Percentiles rank a stretch among this genome's conserved stretches.
Evolutionary conservation across 192 early-diverging fungal species (phyloP).

Genomic region (Gryganskiella cystojenkinii): DNA sequence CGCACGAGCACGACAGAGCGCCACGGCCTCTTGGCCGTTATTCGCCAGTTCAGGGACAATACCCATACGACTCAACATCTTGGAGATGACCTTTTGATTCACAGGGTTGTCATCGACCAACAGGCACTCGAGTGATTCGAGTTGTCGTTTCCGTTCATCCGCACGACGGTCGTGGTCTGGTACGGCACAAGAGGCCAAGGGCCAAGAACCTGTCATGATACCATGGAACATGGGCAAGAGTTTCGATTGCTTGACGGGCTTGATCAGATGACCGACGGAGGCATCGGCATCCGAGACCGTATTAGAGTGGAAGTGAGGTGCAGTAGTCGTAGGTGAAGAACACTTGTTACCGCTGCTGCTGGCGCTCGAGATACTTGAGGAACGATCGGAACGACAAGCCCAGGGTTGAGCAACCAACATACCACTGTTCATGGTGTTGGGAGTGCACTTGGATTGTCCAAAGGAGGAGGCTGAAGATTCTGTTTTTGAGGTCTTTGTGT

Average conservation of each 20-base stretch:
- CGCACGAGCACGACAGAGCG: constrained; percentile 28
- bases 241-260: constrained; percentile 49
- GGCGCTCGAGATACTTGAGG: not conserved
- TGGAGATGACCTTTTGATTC: constrained; percentile 53
- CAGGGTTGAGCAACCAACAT: constrained; percentile 32
- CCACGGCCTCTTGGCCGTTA: constrained; percentile 55
- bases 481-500: not conserved
- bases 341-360: not conserved
- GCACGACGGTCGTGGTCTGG: constrained; percentile 21
- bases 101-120: constrained; percentile 61
- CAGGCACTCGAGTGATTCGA: constrained; percentile 37
- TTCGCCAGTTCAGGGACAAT: constrained; percentile 45
- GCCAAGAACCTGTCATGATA: constrained; percentile 48
- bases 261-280: constrained; percentile 29
- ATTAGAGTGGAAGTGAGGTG: not conserved
- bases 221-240: constrained; percentile 50
- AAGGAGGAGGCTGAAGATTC: not conserved
- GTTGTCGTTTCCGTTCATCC: constrained; percentile 29
- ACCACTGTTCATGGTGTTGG: constrained; percentile 49
- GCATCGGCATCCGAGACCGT: constrained; percentile 7
- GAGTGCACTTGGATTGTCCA: constrained; percentile 4
- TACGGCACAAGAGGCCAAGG: constrained; percentile 13
- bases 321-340: not conserved
- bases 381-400: constrained; percentile 1
- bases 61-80: constrained; percentile 48